Conservation (phyloP, 2,329 filamentous ascomycete species). For the Remersonia thermophila region DNA sequence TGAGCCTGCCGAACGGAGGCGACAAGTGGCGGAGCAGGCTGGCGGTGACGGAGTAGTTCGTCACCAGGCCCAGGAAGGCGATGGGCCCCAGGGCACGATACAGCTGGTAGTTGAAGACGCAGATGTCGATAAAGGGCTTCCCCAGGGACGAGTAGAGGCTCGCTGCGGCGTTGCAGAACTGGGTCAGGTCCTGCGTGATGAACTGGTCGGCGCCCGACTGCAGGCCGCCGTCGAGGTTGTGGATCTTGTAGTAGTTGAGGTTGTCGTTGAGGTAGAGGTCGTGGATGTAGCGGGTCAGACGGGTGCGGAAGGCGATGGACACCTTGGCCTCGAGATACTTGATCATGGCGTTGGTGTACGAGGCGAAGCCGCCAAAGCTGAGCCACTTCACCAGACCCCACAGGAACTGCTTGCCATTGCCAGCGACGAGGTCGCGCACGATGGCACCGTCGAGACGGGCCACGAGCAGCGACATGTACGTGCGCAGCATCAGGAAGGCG, state of each 20-base stretch:
- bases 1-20: conserved; percentile 91
- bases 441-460: conserved; percentile 91
- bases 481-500: conserved; percentile 78
- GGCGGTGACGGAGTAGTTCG: conserved; percentile 90
- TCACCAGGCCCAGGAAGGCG: conserved; percentile 71
- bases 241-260: conserved; percentile 90
- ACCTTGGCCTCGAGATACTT: conserved; percentile 97
- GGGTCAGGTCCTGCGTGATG: conserved; percentile 90
- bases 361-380: conserved; percentile 81
- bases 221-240: conserved; percentile 84
- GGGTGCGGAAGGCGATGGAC: conserved; percentile 92
- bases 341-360: conserved; percentile 98
- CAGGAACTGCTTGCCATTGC: conserved; percentile 77
- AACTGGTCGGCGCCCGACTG: conserved; percentile 90
- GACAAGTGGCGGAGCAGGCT: conserved; percentile 79
- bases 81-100: conserved; percentile 83
- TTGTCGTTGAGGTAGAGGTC: conserved; percentile 92
- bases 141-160: conserved; percentile 90
- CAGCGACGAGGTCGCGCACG: conserved; percentile 88
- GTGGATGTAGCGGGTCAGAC: conserved; percentile 91
- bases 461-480: conserved; percentile 86
- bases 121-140: conserved; percentile 95
- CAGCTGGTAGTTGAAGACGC: conserved; percentile 96
- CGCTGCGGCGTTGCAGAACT: conserved; percentile 88
- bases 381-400: conserved; percentile 93